Base-by-base conservation (phyloP, 768 basidiomycete genomes). In the Pisolithus tinctorius region DNA sequence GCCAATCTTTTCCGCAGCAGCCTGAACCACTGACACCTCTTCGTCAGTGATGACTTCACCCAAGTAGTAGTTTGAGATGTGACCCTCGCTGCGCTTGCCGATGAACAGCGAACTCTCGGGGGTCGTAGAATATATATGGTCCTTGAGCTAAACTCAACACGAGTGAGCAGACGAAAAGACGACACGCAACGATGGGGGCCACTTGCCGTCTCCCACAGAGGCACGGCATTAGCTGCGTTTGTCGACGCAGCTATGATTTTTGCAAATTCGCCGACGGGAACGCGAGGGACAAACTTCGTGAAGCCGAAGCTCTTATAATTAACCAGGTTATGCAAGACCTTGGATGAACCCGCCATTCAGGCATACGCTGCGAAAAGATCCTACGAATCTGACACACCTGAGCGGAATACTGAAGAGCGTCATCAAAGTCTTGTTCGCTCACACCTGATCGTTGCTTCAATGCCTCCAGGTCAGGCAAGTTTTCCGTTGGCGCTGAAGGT, bases 261-360 rank as follows among this genome's bases (percentile, higher is more conserved):
- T 38, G 75, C 78, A 60, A 94, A 91, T 58, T 79, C 82, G 14
- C 71, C 74, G 23, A 74, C 60, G 2, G 80, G 59, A 43, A 88
- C 59, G 20, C 92, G 84, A 20, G 92, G 90, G 45, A 91, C 63
- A 57, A 94, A 86, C 71, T 94, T 93, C 40, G 86, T 88, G 61
- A 86, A 87, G 1, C 91, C 91, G 55, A 93, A 93, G 2, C 75
- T 78, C 63, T 81, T 88, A 69, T 83, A 91, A 68, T 92, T 92
- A 23, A 58, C 76, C 31, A 77, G 53, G 50, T 75, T 75, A 55
- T 71, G 72, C 53, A 78, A 51, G 26, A 69, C 68, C 74, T 72
- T 30, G 27, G 6, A 50, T 45, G 11, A 43, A 31, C 26, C 47
- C 2, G 45, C 6, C 37, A 4, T 17, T 0, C 14, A 1, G 11